Evolutionary conservation across 176 grass and related monocot species (phyloP).

Genomic region (Triticum timopheevii): DNA sequence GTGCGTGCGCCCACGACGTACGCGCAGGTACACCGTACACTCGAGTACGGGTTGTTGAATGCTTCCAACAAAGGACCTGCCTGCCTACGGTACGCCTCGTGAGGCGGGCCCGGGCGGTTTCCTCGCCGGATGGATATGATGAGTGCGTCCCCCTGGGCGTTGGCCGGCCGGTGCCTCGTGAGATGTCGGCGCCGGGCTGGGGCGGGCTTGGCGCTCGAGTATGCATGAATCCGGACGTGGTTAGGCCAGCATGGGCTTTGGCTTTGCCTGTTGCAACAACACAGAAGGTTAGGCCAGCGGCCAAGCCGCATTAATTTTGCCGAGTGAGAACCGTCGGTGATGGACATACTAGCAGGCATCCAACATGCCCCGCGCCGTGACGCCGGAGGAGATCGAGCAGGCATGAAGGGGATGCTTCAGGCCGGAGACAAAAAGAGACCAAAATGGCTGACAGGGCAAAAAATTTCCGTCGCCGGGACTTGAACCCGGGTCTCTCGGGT

Average conservation of each 20-base stretch:
- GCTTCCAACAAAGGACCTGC: background rate
- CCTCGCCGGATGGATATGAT: background rate
- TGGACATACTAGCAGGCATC: background rate
- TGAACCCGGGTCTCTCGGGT: constrained; percentile 69
- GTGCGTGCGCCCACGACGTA: background rate
- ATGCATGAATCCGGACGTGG: background rate
- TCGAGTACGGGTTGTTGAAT: background rate
- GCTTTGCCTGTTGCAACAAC: no score
- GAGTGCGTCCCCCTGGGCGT: background rate
- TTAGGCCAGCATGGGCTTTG: no score
- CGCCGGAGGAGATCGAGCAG: background rate
- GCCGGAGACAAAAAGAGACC: background rate
- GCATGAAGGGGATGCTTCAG: background rate
- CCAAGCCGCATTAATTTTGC: background rate
- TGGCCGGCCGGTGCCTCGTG: background rate
- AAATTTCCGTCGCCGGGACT: constrained; percentile 62
- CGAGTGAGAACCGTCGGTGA: background rate
- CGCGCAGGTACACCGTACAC: background rate
- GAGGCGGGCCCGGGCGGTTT: background rate
- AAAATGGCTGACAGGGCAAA: background rate
- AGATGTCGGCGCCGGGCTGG: background rate
- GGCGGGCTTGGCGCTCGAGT: background rate
- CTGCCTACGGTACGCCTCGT: background rate
- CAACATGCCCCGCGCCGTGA: background rate
- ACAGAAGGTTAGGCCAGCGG: background rate